Base-by-base conservation (phyloP, 352 stramenopile species). In the Globisporangium canariense region DNA sequence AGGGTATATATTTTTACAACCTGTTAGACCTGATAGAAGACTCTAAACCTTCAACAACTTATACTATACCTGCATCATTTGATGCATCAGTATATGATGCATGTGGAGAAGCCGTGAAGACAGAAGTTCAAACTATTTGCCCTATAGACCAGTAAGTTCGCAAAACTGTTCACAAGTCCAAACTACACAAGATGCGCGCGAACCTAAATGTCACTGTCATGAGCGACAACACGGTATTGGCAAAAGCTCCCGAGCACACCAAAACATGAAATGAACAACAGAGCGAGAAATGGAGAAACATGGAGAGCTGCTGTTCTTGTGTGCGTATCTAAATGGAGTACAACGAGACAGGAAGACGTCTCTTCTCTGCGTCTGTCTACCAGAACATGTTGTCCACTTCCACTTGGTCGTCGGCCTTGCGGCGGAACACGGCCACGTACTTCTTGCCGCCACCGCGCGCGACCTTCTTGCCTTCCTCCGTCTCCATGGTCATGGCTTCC, bases 391-490 rank as follows among this genome's bases (percentile, higher is more conserved):
- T 86, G 61, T 89, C 78, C 14, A 77, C 65, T 25, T 64, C 65
- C 46, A 93, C 78, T 25, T 90, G 66, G 14, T 81, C 75, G 65
- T 94, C 83, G 4, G 71, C 50, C 62, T 84, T 80, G 64, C 86
- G 83, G 47, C 86, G 84, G 69, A 92, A 94, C 47, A 93, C 83
- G 1, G 86, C 86, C 20, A 91, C 69, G 64, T 92, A 97, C 69
- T 98, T 98, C 62, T 92, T 91, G 67, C 90, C 86, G 28, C 85
- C 84, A 55, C 87, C 86, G 56, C 96, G 82, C 65, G 81, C 90
- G 5, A 99, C 97, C 70, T 99, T 99, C 79, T 99, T 99, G 58
- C 96, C 93, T 90, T 99, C 97, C 80, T 99, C 97, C 0, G 97
- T 99, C 67, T 98, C 93, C 50, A 93, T 88, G 30, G 81, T 97